Conservation (phyloP, 2,329 filamentous ascomycete genomes). For the Fusarium bulbicola region DNA sequence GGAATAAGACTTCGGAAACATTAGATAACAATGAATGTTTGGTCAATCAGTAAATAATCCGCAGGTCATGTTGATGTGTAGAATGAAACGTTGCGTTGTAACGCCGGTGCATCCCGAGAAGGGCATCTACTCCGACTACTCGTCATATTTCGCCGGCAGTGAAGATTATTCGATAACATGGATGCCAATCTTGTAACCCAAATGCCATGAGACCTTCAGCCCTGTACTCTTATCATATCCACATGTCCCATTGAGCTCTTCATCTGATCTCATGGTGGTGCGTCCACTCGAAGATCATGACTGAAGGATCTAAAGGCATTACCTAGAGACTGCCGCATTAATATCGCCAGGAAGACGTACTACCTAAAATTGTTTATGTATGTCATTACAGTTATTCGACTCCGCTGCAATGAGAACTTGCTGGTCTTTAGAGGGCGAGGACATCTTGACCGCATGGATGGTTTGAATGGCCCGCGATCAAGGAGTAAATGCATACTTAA, state of each 20-base stretch:
- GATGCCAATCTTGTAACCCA: rapidly evolving
- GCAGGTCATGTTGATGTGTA: rapidly evolving
- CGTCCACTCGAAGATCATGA: rapidly evolving
- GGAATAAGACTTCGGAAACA: rapidly evolving
- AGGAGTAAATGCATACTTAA: rapidly evolving
- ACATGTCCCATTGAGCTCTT: not conserved
- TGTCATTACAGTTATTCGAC: not conserved
- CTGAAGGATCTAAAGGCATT: not conserved
- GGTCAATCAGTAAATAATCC: rapidly evolving
- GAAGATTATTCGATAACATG: rapidly evolving
- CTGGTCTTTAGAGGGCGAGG: rapidly evolving
- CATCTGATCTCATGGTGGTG: rapidly evolving
- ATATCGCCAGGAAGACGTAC: rapidly evolving
- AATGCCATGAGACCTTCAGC: rapidly evolving
- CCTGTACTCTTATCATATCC: no score
- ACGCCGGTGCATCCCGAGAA: rapidly evolving
- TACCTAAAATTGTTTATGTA: rapidly evolving
- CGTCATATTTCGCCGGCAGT: not conserved
- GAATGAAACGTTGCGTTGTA: not conserved
- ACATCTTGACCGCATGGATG: not conserved
- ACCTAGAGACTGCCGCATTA: rapidly evolving
- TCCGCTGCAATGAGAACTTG: not conserved
- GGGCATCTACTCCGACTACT: not conserved
- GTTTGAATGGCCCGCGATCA: rapidly evolving
- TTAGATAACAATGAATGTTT: not conserved